Evolutionary conservation across 495 filamentous ascomycete genomes (phyloP), one percentile per base, ranked within the genome.

Genomic region (Daldinia grandis): DNA sequence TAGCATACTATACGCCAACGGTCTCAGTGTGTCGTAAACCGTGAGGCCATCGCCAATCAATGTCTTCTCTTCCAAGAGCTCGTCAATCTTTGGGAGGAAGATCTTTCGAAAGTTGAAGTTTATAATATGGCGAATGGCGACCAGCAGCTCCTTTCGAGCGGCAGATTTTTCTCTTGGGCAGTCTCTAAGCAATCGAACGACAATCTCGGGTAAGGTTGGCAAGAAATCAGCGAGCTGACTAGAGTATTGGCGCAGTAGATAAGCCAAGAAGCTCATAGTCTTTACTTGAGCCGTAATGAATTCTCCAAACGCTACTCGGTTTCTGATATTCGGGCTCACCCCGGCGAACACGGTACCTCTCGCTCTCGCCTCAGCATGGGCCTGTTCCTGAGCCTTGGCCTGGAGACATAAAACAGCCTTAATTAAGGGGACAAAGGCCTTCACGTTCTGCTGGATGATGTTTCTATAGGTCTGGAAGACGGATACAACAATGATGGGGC

Each of bases 51-150:
- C 96, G 10, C 96, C 96, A 62, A 98, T 96, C 38, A 99, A 79
- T 0, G 94, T 97, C 64, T 92, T 83, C 80, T 98, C 93, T 67
- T 99, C 96, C 28, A 99, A 82, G 42, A 99, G 87, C 74, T 98
- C 93, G 72, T 98, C 93, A 75, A 99, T 98, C 79, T 95, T 97
- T 38, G 88, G 90, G 30, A 98, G 81, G 78, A 98, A 99, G 21
- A 99, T 97, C 76, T 92, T 95, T 59, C 96, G 84, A 68, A 98
- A 98, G 76, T 97, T 98, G 82, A 98, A 98, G 78, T 99, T 99
- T 80, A 98, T 98, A 71, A 98, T 98, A 74, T 99, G 96, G 14
- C 96, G 88, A 65, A 98, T 98, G 0, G 95, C 96, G 28, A 99
- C 96, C 17, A 99, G 80, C 17, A 99, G 84, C 79, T 99, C 96